Percentiles rank a stretch among this genome's conserved stretches.
Evolutionary conservation across 257 asterid genomes (phyloP).

Genomic region (Ocimum tenuiflorum): DNA sequence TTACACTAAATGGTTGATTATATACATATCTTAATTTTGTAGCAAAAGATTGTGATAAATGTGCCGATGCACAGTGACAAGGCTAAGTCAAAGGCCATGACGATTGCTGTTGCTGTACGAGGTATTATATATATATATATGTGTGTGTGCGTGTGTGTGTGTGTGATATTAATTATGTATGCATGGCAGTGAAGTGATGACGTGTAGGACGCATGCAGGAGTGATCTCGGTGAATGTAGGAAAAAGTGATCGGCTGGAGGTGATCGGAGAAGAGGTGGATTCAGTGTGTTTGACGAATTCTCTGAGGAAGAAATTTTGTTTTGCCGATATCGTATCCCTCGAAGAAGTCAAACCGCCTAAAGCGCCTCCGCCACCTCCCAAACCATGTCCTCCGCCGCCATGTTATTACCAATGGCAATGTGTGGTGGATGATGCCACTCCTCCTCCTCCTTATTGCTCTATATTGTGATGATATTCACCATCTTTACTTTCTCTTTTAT

Average conservation of each 20-base stretch:
- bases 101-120: slow-evolving; percentile 9
- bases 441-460: too few species aligned
- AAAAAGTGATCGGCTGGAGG: slow-evolving; percentile 19
- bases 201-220: slow-evolving; percentile 17
- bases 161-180: too few species aligned
- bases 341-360: slow-evolving; percentile 12
- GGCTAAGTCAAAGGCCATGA: slow-evolving; percentile 21
- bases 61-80: slow-evolving; percentile 16
- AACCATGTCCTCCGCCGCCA: too few species aligned
- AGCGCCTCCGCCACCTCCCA: neutral
- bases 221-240: slow-evolving; percentile 21
- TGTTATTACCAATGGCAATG: too few species aligned
- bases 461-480: too few species aligned
- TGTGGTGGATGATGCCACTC: too few species aligned
- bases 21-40: neutral
- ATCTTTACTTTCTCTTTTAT: too few species aligned
- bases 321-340: slow-evolving; percentile 17
- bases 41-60: slow-evolving; percentile 22
- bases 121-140: neutral
- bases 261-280: slow-evolving; percentile 36
- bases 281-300: slow-evolving; percentile 24
- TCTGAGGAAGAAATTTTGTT: slow-evolving; percentile 24
- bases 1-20: too few species aligned
- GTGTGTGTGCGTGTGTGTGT: too few species aligned
- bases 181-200: neutral